These are phyloP conservation scores for Tulasnella sp. DNA, from an alignment of 768 basidiomycete species.

Conservation along the genomic window DNA sequence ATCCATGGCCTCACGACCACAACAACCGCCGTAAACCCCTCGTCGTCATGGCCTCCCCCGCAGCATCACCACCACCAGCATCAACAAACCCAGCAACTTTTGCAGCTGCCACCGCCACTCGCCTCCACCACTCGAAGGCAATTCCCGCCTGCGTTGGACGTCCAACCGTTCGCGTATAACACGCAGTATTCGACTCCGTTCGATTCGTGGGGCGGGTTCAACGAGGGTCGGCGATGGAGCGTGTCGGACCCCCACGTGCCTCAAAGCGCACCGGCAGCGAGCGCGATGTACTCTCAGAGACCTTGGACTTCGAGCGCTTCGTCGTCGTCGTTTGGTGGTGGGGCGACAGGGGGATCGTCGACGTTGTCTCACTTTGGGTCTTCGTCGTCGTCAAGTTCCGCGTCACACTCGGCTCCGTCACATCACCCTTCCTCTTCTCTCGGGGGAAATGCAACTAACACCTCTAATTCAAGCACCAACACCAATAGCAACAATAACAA, in stretches of 20 bases:
- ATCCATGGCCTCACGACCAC: neutral
- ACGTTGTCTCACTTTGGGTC: slow-evolving; percentile 10
- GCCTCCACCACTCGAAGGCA: neutral
- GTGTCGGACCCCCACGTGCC: neutral
- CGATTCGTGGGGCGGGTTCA: neutral
- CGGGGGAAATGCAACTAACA: neutral
- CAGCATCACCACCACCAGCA: neutral
- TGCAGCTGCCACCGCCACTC: neutral
- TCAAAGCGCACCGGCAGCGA: neutral
- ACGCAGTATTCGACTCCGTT: neutral
- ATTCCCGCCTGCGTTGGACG: neutral
- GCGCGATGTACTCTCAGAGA: neutral
- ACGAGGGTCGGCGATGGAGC: neutral
- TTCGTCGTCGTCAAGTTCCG: slow-evolving; percentile 1
- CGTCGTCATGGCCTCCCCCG: neutral
- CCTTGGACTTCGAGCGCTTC: neutral
- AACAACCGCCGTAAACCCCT: neutral
- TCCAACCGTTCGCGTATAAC: neutral
- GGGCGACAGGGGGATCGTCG: neutral
- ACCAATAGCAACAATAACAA: neutral
- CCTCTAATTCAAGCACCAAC: neutral
- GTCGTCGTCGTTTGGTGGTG: slow-evolving; percentile 4
- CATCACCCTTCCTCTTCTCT: neutral
- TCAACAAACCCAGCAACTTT: neutral
- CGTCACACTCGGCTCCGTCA: neutral